Evolutionary conservation across 1,284 basidiomycete species (phyloP), one percentile per base, ranked within the genome.

Genomic region (Ustilago nuda): DNA sequence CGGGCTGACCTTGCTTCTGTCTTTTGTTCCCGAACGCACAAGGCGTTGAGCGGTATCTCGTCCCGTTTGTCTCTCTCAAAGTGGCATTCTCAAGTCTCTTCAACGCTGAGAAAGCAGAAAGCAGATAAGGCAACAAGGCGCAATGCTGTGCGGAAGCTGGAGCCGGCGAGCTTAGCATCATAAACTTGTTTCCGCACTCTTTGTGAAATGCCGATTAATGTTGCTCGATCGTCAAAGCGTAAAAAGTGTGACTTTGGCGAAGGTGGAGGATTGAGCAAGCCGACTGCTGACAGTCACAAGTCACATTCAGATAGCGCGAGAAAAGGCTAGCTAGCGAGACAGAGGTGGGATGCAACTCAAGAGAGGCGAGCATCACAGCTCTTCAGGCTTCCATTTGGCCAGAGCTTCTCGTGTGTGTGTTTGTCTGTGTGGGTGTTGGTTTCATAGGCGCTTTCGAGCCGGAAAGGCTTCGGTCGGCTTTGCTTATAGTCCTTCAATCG

Each of bases 1-100:
- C 58, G 35, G 23, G 36, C 58, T 60, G 58, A 60, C 58, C 50
- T n/a, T 61, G 59, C 59, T 23, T 19, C 39, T 35, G 23, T 46
- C n/a, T 15, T 9, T 53, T 51, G 13, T 7, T 12, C 30, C 48
- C 41, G 41, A 13, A 5, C 19, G 45, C 45, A 9, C 23, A 13
- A 46, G 45, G 36, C 36, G 17, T 41, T 7, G 6, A 41, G 15
- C 15, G 39, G 11, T 41, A 41, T 41, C 39, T 41, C 39, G 15
- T 12, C 15, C 39, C 39, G 1, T 15, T 13, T 17, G 39, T 41
- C 39, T 17, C 12, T 13, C 39, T 37, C 13, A 9, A 13, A 37
- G 36, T 13, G 36, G 36, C 36, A 27, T 27, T 27, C 3, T 3
- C 23, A 27, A 27, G 23, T 27, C 23, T 27, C 3, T 27, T 27